phyloP scores from a whole-genome alignment of 1,139 yeast genomes.

The Diutina scorzettiae region DNA sequence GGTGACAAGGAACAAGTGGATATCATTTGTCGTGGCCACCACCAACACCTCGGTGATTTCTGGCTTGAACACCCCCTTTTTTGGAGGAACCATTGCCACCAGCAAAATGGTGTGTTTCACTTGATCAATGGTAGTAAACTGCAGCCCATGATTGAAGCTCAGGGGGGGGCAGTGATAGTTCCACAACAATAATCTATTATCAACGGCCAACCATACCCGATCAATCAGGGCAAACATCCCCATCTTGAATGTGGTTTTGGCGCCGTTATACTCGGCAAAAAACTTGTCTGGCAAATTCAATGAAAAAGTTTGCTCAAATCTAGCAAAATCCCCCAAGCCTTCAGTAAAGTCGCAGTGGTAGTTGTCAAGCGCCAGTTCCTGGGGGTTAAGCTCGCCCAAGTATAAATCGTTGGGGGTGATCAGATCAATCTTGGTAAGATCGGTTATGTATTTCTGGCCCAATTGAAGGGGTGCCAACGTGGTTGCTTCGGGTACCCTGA shows the following conservation, averaged over 20 bases:
- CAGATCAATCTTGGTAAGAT: conserved; percentile 33
- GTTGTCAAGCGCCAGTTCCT: conserved; percentile 29
- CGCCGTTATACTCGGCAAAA: conserved; percentile 60
- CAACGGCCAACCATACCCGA: conserved; percentile 82
- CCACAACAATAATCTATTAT: conserved; percentile 79
- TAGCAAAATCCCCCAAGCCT: conserved; percentile 46
- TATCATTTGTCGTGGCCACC: conserved; percentile 70
- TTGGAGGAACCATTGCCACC: conserved; percentile 70
- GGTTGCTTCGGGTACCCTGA: conserved; percentile 33
- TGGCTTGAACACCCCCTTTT: conserved; percentile 67
- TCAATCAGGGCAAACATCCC: conserved; percentile 77
- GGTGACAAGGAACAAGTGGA: conserved; percentile 62
- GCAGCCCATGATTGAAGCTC: conserved; percentile 39
- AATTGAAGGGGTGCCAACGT: conserved; percentile 31
- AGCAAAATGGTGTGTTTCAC: conserved; percentile 67
- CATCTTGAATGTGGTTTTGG: conserved; percentile 61
- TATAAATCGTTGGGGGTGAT: conserved; percentile 35
- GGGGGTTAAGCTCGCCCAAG: conserved; percentile 26
- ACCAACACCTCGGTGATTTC: conserved; percentile 62
- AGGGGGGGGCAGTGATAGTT: conserved; percentile 50
- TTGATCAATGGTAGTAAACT: conserved; percentile 74
- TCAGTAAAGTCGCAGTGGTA: conserved; percentile 30
- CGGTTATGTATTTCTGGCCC: conserved; percentile 33
- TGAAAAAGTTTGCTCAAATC: conserved; percentile 63
- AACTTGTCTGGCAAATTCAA: conserved; percentile 74